Evolutionary conservation across 352 stramenopile genomes (phyloP).

Genomic region (Thalassiosira exigua): DNA sequence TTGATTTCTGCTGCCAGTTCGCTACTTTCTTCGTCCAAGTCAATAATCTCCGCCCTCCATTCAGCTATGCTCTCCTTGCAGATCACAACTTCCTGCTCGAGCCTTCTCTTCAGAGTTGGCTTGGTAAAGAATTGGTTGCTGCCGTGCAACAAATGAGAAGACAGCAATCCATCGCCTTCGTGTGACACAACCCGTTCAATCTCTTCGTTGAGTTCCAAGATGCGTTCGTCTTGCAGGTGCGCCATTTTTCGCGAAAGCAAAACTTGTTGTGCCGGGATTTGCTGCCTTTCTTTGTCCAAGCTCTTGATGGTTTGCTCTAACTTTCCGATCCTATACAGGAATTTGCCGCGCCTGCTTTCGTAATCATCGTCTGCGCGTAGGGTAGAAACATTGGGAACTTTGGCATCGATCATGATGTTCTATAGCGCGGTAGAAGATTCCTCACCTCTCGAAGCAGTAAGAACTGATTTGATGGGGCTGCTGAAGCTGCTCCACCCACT

Average conservation of each 20-base stretch:
- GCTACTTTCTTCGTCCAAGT: slow-evolving; percentile 47
- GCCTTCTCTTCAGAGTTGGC: slow-evolving; percentile 55
- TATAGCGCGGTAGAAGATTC: neutral
- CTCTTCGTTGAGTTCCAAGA: slow-evolving; percentile 64
- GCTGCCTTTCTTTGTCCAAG: slow-evolving; percentile 16
- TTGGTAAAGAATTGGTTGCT: slow-evolving; percentile 72
- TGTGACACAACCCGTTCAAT: slow-evolving; percentile 61
- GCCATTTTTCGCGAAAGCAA: slow-evolving; percentile 48
- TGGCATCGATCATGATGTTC: neutral
- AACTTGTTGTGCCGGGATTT: slow-evolving; percentile 45
- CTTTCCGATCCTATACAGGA: slow-evolving; percentile 40
- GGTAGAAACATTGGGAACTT: neutral
- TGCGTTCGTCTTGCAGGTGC: slow-evolving; percentile 42
- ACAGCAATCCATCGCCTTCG: slow-evolving; percentile 51
- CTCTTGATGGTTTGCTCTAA: slow-evolving; percentile 39
- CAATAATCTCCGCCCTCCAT: slow-evolving; percentile 65
- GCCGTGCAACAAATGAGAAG: slow-evolving; percentile 67
- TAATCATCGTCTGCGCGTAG: slow-evolving; percentile 24
- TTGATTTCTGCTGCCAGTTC: slow-evolving; percentile 39
- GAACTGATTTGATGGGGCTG: slow-evolving; percentile 28
- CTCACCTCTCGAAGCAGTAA: slow-evolving; percentile 32
- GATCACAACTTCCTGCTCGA: slow-evolving; percentile 62
- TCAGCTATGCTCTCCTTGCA: slow-evolving; percentile 57
- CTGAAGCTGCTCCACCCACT: slow-evolving; percentile 44
- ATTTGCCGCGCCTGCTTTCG: slow-evolving; percentile 26